These are phyloP conservation scores for Quercus tomentella DNA, from an alignment of 331 rosid genomes.

Conservation along the genomic window DNA sequence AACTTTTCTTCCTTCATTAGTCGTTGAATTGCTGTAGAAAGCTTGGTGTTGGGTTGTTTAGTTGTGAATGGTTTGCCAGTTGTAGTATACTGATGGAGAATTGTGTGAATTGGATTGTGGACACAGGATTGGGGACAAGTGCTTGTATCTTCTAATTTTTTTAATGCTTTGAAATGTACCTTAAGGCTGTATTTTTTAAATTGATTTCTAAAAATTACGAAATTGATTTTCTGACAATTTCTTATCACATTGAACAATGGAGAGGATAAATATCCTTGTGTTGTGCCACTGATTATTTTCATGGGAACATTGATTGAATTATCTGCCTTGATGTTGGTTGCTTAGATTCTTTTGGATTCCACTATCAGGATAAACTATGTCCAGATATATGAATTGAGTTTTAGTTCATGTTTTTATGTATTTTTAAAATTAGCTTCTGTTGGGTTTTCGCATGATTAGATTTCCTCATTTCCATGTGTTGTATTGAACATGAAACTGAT, in stretches of 20 bases:
- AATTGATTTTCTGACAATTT: not conserved
- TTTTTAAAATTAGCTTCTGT: not conserved
- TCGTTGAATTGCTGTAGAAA: not conserved
- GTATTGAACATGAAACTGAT: slow-evolving; percentile 10
- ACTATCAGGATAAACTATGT: not conserved
- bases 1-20: not conserved
- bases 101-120: not conserved
- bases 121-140: not conserved
- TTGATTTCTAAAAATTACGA: not conserved
- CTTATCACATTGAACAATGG: not conserved
- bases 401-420: not conserved
- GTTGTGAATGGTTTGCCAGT: not conserved
- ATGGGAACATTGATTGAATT: not conserved
- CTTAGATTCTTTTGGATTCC: not conserved
- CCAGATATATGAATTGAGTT: slow-evolving; percentile 10
- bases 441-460: not conserved
- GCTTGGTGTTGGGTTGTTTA: not conserved
- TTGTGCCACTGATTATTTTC: not conserved
- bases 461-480: slow-evolving; percentile 4
- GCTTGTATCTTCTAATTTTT: not conserved
- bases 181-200: not conserved
- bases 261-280: not conserved
- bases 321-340: not conserved
- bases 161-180: not conserved
- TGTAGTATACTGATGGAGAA: not conserved